Conservation (phyloP, 1,284 basidiomycete genomes). For the Butyriboletus appendiculatus region DNA sequence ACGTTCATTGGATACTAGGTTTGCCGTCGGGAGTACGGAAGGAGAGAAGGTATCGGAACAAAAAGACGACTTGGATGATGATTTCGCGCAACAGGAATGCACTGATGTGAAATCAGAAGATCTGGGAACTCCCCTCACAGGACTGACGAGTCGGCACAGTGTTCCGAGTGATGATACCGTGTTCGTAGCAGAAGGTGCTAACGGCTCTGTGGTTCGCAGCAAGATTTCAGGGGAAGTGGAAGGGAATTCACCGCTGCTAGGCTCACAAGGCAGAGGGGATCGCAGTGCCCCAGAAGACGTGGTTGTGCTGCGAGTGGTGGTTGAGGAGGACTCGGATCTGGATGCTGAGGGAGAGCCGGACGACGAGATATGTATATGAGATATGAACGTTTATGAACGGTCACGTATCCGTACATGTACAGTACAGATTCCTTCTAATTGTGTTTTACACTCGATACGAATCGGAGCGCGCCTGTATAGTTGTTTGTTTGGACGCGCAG, state of each 20-base stretch:
- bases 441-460: conserved; percentile 17
- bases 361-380: conserved; percentile 36
- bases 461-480: conserved; percentile 19
- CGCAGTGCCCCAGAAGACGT: conserved; percentile 5
- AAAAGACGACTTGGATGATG: conserved; percentile 5
- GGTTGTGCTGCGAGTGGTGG: conserved; percentile 10
- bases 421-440: conserved; percentile 24
- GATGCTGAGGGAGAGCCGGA: conserved; percentile 44
- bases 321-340: conserved; percentile 35
- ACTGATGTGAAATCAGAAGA: conserved; percentile 51
- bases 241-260: conserved; percentile 1
- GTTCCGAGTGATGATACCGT: conserved; percentile 59
- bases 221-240: conserved; percentile 29
- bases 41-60: neutral
- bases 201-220: conserved; percentile 11
- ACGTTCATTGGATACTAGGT: neutral
- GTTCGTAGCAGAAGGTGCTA: conserved; percentile 22
- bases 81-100: conserved; percentile 15
- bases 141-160: conserved; percentile 51
- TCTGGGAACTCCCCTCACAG: conserved; percentile 52
- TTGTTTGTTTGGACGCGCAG: conserved; percentile 28
- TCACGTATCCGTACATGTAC: conserved; percentile 29
- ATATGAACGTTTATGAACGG: conserved; percentile 9
- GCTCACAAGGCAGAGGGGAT: neutral
- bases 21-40: neutral